Conservation (phyloP, 163 green algal species). For the Chlorella variabilis region DNA sequence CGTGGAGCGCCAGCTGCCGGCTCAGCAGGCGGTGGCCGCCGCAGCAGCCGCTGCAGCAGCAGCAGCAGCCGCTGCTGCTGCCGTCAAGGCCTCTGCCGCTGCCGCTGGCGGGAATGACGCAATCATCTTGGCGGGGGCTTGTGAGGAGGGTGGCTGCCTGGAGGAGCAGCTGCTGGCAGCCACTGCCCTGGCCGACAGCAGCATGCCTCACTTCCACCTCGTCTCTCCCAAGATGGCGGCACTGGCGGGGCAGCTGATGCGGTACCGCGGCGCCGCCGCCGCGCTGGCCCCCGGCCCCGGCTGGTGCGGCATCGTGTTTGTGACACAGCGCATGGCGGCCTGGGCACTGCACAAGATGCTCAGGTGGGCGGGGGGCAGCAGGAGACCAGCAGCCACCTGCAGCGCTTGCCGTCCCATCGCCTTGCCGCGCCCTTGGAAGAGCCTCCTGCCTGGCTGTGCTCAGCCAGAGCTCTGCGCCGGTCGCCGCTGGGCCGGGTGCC, state of each 20-base stretch:
- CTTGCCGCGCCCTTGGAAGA: too few species aligned
- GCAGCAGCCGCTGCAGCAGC: neutral
- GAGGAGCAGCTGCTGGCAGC: neutral
- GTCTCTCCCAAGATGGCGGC: conserved; percentile 30
- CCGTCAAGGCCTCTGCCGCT: neutral
- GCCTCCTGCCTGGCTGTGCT: too few species aligned
- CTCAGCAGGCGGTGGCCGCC: conserved; percentile 1
- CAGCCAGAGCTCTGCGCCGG: too few species aligned
- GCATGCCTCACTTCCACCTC: conserved; percentile 9
- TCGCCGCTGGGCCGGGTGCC: too few species aligned
- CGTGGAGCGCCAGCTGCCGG: conserved; percentile 8
- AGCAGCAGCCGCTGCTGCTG: neutral
- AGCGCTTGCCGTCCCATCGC: too few species aligned
- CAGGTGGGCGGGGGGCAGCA: neutral
- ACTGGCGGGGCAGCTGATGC: conserved; percentile 37
- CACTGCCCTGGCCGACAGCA: neutral
- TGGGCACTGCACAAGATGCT: conserved; percentile 38
- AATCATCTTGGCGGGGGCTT: too few species aligned
- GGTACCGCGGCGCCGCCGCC: conserved; percentile 6
- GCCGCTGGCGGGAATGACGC: neutral
- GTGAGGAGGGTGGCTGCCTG: neutral
- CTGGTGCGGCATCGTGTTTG: conserved; percentile 52
- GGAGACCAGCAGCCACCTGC: too few species aligned
- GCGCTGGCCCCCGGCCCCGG: neutral
- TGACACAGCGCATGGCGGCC: conserved; percentile 26